These are phyloP conservation scores for Corylus avellana DNA, from an alignment of 306 rosid species.

Conservation along the genomic window DNA sequence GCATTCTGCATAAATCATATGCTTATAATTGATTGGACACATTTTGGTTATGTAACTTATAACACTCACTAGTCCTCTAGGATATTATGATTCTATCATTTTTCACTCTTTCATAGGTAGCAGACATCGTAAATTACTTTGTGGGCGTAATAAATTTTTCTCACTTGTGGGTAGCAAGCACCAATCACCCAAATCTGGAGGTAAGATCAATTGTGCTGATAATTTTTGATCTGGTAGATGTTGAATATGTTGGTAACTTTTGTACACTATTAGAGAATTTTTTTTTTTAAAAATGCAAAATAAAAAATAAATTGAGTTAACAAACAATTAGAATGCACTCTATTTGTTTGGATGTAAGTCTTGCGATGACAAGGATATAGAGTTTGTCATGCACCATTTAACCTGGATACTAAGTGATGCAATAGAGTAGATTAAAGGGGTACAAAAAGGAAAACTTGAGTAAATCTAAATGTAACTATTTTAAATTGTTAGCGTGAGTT, in stretches of 20 bases:
- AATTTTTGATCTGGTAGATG: not conserved
- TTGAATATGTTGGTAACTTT: not conserved
- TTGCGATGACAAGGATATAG: no score
- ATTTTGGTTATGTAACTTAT: constrained; percentile 3
- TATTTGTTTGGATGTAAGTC: not conserved
- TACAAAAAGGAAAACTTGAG: not conserved
- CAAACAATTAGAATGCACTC: not conserved
- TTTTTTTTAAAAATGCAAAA: not conserved
- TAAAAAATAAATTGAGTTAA: not conserved
- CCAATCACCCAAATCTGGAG: constrained; percentile 35
- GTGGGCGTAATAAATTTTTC: constrained; percentile 51
- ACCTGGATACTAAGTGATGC: not conserved
- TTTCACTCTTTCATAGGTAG: constrained; percentile 36
- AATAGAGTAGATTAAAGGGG: not conserved
- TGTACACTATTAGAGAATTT: not conserved
- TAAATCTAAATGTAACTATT: not conserved
- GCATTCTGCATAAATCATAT: constrained; percentile 3
- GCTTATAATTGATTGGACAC: constrained; percentile 3
- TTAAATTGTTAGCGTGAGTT: not conserved
- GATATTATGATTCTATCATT: constrained; percentile 21
- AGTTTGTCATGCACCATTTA: not conserved
- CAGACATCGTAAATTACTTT: constrained; percentile 37
- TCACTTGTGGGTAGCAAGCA: constrained; percentile 31
- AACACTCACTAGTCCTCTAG: constrained; percentile 3
- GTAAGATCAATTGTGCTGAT: constrained; percentile 19